phyloP scores from a whole-genome alignment of 352 stramenopile species.

The Peronospora destructor region DNA sequence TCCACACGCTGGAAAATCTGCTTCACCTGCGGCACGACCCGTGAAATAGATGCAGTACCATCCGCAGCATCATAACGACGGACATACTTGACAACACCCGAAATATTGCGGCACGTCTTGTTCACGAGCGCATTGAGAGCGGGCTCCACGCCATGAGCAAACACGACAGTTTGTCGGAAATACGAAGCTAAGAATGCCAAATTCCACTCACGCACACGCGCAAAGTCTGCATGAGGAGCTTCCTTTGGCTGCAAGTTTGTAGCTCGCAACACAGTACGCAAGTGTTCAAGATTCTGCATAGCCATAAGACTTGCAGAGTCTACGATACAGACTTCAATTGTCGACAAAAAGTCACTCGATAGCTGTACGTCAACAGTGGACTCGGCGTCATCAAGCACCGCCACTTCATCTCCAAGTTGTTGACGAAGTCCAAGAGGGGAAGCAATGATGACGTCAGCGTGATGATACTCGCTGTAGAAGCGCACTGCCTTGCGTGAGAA shows the following conservation, averaged over 20 bases:
- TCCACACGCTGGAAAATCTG: slow-evolving; percentile 82
- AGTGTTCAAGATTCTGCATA: slow-evolving; percentile 80
- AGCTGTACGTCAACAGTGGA: slow-evolving; percentile 32
- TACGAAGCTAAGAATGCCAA: slow-evolving; percentile 57
- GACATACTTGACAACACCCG: slow-evolving; percentile 47
- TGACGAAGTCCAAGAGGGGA: slow-evolving; percentile 65
- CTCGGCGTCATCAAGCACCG: slow-evolving; percentile 30
- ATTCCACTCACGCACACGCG: slow-evolving; percentile 67
- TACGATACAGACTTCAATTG: slow-evolving; percentile 76
- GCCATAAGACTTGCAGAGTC: slow-evolving; percentile 70
- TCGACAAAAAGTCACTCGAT: slow-evolving; percentile 62
- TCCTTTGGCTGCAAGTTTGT: slow-evolving; percentile 63
- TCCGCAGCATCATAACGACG: slow-evolving; percentile 45
- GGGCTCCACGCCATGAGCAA: slow-evolving; percentile 53
- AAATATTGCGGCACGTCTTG: slow-evolving; percentile 53
- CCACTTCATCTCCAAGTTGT: slow-evolving; percentile 61
- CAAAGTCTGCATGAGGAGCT: slow-evolving; percentile 67
- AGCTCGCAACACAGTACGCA: slow-evolving; percentile 53
- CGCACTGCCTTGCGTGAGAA: slow-evolving; percentile 58
- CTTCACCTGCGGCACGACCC: slow-evolving; percentile 61
- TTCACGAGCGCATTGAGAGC: slow-evolving; percentile 50
- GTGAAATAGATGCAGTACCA: slow-evolving; percentile 48
- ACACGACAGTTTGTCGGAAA: slow-evolving; percentile 72
- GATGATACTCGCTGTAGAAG: slow-evolving; percentile 76
- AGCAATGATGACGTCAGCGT: slow-evolving; percentile 69